A percentile compares a stretch with the other conserved stretches of the same genome.
Evolutionary conservation across 148 eudicot genomes (phyloP).

Genomic region (Silene uniflora): DNA sequence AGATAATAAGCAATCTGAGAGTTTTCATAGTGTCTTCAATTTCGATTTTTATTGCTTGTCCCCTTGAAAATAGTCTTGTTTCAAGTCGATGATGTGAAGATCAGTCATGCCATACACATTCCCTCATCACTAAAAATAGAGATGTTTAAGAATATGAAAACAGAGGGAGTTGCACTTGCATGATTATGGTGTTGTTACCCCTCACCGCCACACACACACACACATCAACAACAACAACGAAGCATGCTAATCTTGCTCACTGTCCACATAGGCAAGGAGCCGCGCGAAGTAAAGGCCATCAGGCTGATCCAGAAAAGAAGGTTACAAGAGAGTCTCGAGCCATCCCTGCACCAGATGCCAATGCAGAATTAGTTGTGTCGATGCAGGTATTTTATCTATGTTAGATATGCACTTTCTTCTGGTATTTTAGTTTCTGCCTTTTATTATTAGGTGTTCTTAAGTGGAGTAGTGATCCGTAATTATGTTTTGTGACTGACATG

Average conservation of each 20-base stretch:
- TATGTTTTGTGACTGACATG: neutral
- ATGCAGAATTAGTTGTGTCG: slow-evolving; percentile 76
- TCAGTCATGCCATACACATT: too few species aligned
- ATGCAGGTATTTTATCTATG: slow-evolving; percentile 53
- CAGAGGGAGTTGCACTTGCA: too few species aligned
- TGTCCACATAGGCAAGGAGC: slow-evolving; percentile 56
- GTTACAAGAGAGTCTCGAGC: slow-evolving; percentile 75
- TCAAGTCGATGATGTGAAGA: too few species aligned
- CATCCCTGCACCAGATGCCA: slow-evolving; percentile 87
- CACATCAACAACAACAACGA: neutral
- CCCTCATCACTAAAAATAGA: too few species aligned
- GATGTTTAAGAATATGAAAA: too few species aligned
- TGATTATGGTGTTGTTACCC: too few species aligned
- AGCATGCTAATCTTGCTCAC: neutral
- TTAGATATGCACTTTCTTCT: neutral
- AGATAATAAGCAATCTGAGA: too few species aligned
- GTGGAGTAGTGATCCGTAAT: neutral
- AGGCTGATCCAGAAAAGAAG: slow-evolving; percentile 55
- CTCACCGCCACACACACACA: neutral
- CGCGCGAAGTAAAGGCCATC: slow-evolving; percentile 44
- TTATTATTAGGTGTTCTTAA: neutral
- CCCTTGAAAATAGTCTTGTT: too few species aligned
- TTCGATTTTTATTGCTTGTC: too few species aligned
- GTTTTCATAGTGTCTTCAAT: too few species aligned
- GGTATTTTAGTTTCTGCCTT: neutral